Evolutionary conservation across 495 filamentous ascomycete species (phyloP).

Genomic region (Hypomontagnella submonticulosa): DNA sequence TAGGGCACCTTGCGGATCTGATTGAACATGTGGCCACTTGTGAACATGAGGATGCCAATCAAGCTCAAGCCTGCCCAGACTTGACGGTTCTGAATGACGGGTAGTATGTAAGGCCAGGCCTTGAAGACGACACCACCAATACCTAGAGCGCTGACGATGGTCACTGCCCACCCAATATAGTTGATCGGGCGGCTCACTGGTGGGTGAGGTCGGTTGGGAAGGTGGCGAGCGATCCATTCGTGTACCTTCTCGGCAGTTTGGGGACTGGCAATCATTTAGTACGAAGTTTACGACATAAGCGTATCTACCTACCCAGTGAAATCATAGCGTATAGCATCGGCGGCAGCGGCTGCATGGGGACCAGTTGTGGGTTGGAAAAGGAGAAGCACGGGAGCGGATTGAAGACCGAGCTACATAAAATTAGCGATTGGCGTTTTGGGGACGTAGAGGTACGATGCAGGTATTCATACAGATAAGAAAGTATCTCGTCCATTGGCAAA

Average conservation of each 20-base stretch:
- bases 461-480: conserved; percentile 82
- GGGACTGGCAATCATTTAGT: conserved; percentile 60
- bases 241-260: conserved; percentile 82
- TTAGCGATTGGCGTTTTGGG: conserved; percentile 19
- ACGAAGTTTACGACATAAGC: conserved; percentile 6
- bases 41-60: conserved; percentile 92
- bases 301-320: conserved; percentile 76
- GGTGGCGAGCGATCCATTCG: conserved; percentile 79
- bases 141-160: conserved; percentile 73
- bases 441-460: not conserved
- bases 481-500: conserved; percentile 85
- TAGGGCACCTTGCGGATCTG: conserved; percentile 98
- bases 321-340: conserved; percentile 82
- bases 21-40: conserved; percentile 98
- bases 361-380: conserved; percentile 89
- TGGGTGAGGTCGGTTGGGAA: conserved; percentile 79
- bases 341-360: conserved; percentile 77
- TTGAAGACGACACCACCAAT: conserved; percentile 74
- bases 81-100: conserved; percentile 88
- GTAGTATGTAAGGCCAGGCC: conserved; percentile 84
- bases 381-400: conserved; percentile 91
- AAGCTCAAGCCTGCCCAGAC: conserved; percentile 93
- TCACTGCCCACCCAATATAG: conserved; percentile 77
- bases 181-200: conserved; percentile 85
- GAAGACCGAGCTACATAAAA: conserved; percentile 78